Percentiles rank a stretch among this genome's conserved stretches.
phyloP scores from a whole-genome alignment of 148 eudicot genomes.

The Cornus florida region DNA sequence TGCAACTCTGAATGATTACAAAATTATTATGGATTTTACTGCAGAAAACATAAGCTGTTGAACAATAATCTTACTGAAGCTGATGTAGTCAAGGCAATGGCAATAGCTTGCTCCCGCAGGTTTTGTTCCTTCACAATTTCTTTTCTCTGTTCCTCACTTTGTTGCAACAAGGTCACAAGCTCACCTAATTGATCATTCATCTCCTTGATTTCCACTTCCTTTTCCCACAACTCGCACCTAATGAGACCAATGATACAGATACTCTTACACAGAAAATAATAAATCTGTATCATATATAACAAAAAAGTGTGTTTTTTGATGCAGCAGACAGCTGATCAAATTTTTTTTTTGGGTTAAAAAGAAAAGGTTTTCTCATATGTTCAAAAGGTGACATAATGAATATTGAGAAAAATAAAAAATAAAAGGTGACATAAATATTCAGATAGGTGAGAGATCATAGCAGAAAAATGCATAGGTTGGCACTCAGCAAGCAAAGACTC shows the following conservation, averaged over 20 bases:
- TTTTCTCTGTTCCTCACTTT: constrained; percentile 20
- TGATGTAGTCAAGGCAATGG: constrained; percentile 18
- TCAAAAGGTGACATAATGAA: not conserved
- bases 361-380: not conserved
- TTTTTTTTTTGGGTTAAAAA: no score
- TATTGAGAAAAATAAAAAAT: not conserved
- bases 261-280: not conserved
- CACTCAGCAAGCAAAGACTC: not conserved
- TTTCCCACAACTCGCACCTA: constrained; percentile 19
- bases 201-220: constrained; percentile 23
- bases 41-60: no score
- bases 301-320: not conserved
- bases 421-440: not conserved
- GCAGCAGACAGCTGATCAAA: not conserved
- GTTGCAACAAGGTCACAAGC: constrained; percentile 9
- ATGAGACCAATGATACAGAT: not conserved
- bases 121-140: constrained; percentile 20
- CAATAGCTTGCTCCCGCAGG: constrained; percentile 19
- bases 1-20: not conserved
- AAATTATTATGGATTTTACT: not conserved
- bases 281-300: not conserved
- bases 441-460: not conserved
- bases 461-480: not conserved
- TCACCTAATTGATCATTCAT: constrained; percentile 13
- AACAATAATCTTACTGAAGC: constrained; percentile 13